phyloP scores from a whole-genome alignment of 2,329 filamentous ascomycete genomes.

The Cordyceps militaris region DNA sequence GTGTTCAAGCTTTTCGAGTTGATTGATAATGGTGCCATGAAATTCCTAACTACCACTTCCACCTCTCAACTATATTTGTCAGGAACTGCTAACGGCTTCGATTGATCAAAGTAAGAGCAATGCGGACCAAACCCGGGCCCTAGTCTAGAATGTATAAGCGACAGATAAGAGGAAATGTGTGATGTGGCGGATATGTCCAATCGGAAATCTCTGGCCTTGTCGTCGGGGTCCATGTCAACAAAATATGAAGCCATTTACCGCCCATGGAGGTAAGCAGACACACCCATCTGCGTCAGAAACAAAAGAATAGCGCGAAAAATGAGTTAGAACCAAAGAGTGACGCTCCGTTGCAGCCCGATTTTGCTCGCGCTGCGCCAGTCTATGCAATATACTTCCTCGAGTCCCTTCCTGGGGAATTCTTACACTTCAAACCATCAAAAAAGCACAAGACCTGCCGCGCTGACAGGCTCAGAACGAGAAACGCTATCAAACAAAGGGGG shows the following conservation, averaged over 20 bases:
- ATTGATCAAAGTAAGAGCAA: constrained; percentile 17
- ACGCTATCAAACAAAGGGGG: constrained; percentile 12
- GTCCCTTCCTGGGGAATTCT: neutral
- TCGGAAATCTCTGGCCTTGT: constrained; percentile 18
- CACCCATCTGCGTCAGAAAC: neutral
- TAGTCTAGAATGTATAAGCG: constrained; percentile 29
- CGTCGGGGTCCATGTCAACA: constrained; percentile 16
- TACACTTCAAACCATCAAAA: neutral
- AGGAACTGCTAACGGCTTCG: constrained; percentile 22
- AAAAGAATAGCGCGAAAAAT: neutral
- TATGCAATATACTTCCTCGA: constrained; percentile 11
- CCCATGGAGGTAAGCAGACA: neutral
- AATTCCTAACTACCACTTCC: neutral
- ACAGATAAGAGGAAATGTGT: constrained; percentile 20
- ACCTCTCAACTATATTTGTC: constrained; percentile 23
- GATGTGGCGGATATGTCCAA: constrained; percentile 28
- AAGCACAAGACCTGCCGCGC: constrained; percentile 5
- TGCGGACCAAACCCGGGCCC: constrained; percentile 24
- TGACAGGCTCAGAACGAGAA: constrained; percentile 9
- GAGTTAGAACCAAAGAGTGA: constrained; percentile 14
- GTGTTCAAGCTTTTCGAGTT: neutral
- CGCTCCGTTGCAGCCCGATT: constrained; percentile 14
- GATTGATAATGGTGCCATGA: neutral
- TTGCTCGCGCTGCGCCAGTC: constrained; percentile 14
- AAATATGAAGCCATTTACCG: neutral